Percentiles rank a stretch among this genome's conserved stretches.
phyloP scores from a whole-genome alignment of 805 yeast genomes.

The Wickerhamiella lipophila region DNA sequence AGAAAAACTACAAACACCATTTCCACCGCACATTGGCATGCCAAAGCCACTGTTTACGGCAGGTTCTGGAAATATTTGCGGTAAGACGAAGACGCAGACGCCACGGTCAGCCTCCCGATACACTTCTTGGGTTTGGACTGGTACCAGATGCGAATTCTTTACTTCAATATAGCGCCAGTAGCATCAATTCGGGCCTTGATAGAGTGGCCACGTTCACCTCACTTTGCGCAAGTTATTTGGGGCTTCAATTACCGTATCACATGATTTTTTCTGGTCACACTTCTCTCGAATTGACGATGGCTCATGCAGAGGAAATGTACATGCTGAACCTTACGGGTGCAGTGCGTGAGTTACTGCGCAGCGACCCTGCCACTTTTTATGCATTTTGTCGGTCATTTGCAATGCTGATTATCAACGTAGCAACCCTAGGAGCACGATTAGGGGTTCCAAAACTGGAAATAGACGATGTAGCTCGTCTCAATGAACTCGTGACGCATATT shows the following conservation, averaged over 20 bases:
- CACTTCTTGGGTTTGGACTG: constrained; percentile 24
- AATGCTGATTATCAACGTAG: constrained; percentile 26
- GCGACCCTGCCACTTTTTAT: constrained; percentile 25
- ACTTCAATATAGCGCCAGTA: constrained; percentile 23
- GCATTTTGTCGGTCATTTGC: constrained; percentile 25
- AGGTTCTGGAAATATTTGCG: constrained; percentile 19
- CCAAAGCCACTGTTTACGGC: constrained; percentile 20
- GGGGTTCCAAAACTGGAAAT: constrained; percentile 22
- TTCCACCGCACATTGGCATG: constrained; percentile 18
- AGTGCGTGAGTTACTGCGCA: constrained; percentile 23
- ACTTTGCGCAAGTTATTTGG: constrained; percentile 26
- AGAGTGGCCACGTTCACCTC: constrained; percentile 25
- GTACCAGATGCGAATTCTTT: constrained; percentile 25
- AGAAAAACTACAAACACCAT: constrained; percentile 17
- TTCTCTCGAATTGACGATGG: constrained; percentile 14
- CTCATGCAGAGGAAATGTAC: constrained; percentile 5
- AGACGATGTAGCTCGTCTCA: constrained; percentile 20
- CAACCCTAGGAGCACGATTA: constrained; percentile 22
- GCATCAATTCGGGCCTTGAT: constrained; percentile 26
- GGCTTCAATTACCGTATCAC: constrained; percentile 25
- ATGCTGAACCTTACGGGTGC: constrained; percentile 13
- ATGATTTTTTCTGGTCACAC: constrained; percentile 23
- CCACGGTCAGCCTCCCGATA: constrained; percentile 10
- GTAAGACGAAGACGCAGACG: constrained; percentile 13
- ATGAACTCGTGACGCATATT: constrained; percentile 25